Conservation (phyloP, 108 stramenopile species). For the Cyclotella baltica region DNA sequence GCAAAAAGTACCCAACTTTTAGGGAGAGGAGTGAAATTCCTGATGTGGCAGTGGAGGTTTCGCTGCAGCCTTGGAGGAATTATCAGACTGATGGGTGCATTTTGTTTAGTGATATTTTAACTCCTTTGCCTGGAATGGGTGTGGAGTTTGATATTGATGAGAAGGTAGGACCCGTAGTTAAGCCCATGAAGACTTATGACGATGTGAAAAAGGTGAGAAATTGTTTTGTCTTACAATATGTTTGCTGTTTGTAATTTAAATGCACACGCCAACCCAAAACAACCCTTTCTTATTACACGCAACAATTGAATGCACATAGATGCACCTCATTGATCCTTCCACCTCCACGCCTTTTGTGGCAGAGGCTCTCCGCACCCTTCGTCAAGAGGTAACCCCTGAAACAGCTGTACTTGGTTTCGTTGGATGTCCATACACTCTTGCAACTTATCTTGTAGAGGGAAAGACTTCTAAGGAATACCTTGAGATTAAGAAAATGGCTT, state of each 20-base stretch:
- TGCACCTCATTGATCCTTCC: constrained; percentile 87
- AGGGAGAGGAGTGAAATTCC: constrained; percentile 95
- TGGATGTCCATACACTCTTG: constrained; percentile 98
- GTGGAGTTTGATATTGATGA: constrained; percentile 97
- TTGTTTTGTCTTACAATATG: background rate
- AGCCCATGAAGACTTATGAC: constrained; percentile 81
- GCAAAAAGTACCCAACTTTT: constrained; percentile 96
- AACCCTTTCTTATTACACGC: background rate
- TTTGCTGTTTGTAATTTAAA: background rate
- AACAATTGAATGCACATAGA: constrained; percentile 43
- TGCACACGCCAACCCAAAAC: too few species aligned
- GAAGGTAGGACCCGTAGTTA: constrained; percentile 83
- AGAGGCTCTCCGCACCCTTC: constrained; percentile 87
- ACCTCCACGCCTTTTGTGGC: constrained; percentile 91
- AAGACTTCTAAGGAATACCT: constrained; percentile 94
- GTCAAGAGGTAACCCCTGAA: constrained; percentile 84
- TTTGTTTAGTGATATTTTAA: constrained; percentile 98
- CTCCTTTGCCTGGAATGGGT: constrained; percentile 97
- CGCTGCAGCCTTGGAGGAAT: constrained; percentile 95
- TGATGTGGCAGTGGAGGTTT: constrained; percentile 97
- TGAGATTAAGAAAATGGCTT: constrained; percentile 94
- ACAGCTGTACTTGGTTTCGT: constrained; percentile 99
- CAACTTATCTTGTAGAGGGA: constrained; percentile 98
- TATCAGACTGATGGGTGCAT: constrained; percentile 98
- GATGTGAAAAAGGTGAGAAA: constrained; percentile 58